These are phyloP conservation scores for Sporothrix curviconia DNA, from an alignment of 2,329 filamentous ascomycete genomes.

Conservation along the genomic window DNA sequence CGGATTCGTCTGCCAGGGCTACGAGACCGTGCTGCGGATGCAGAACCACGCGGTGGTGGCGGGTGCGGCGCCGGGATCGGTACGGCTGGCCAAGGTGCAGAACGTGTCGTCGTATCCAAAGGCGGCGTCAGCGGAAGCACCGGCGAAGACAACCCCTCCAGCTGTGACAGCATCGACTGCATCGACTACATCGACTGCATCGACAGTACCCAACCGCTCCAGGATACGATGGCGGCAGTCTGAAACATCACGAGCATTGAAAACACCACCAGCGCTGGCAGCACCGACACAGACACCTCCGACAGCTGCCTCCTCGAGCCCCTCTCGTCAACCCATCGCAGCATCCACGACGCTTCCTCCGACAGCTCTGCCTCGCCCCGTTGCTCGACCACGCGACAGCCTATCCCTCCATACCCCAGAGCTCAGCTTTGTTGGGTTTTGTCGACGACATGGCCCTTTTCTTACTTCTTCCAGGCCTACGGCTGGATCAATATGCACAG, in stretches of 20 bases:
- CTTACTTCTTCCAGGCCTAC: conserved; percentile 25
- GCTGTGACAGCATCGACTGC: no score
- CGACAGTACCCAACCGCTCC: no score
- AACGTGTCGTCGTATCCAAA: conserved; percentile 18
- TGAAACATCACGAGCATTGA: no score
- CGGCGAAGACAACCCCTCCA: background rate
- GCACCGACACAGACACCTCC: no score
- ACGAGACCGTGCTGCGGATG: conserved; percentile 24
- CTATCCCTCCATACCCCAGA: conserved; percentile 8
- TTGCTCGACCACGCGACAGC: no score
- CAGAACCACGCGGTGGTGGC: conserved; percentile 23
- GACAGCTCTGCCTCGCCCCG: no score
- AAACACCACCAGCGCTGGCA: no score
- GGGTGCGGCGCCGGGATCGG: conserved; percentile 21
- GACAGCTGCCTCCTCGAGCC: no score
- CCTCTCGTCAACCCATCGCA: no score
- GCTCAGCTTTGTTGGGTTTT: conserved; percentile 22
- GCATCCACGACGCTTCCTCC: no score
- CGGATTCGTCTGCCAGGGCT: conserved; percentile 23
- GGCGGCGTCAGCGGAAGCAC: background rate
- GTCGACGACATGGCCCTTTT: conserved; percentile 24
- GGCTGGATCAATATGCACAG: conserved; percentile 27
- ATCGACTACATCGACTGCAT: background rate
- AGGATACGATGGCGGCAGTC: no score
- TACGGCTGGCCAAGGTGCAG: conserved; percentile 22